These are phyloP conservation scores for Asterophora lycoperdoides DNA, from an alignment of 768 basidiomycete genomes.

Conservation along the genomic window DNA sequence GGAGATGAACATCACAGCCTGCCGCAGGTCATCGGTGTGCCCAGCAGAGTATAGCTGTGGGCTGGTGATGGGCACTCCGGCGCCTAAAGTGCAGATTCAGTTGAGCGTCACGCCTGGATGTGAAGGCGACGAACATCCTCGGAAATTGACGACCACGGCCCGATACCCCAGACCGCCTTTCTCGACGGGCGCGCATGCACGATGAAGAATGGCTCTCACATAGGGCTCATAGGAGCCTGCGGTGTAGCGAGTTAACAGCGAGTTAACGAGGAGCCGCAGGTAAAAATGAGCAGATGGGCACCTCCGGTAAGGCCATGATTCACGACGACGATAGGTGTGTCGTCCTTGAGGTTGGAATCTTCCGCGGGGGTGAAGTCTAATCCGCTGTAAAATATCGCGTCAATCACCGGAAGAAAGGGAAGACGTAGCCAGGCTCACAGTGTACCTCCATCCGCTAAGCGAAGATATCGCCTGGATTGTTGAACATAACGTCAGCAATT, in stretches of 20 bases:
- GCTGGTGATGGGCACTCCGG: conserved; percentile 78
- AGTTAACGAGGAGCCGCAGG: conserved; percentile 7
- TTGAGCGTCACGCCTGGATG: conserved; percentile 5
- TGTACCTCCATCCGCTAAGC: conserved; percentile 59
- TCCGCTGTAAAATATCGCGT: conserved; percentile 37
- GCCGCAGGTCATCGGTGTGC: conserved; percentile 85
- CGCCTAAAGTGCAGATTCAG: conserved; percentile 51
- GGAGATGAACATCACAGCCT: conserved; percentile 73
- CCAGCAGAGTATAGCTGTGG: conserved; percentile 85
- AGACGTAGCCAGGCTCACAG: conserved; percentile 37
- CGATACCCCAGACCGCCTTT: conserved; percentile 90
- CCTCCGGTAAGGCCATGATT: conserved; percentile 56
- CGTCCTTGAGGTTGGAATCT: conserved; percentile 30
- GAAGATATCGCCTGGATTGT: conserved; percentile 39
- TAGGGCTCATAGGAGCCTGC: conserved; percentile 88
- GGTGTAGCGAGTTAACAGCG: no score
- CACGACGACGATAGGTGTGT: conserved; percentile 54
- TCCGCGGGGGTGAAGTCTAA: conserved; percentile 59
- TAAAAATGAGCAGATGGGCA: conserved; percentile 10
- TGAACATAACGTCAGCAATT: background rate
- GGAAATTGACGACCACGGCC: conserved; percentile 86
- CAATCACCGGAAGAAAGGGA: background rate
- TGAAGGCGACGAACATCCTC: conserved; percentile 65
- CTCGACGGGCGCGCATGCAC: conserved; percentile 62
- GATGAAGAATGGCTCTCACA: conserved; percentile 75